Evolutionary conservation across 2,329 filamentous ascomycete species (phyloP).

Genomic region (Domatiomyces globalis): DNA sequence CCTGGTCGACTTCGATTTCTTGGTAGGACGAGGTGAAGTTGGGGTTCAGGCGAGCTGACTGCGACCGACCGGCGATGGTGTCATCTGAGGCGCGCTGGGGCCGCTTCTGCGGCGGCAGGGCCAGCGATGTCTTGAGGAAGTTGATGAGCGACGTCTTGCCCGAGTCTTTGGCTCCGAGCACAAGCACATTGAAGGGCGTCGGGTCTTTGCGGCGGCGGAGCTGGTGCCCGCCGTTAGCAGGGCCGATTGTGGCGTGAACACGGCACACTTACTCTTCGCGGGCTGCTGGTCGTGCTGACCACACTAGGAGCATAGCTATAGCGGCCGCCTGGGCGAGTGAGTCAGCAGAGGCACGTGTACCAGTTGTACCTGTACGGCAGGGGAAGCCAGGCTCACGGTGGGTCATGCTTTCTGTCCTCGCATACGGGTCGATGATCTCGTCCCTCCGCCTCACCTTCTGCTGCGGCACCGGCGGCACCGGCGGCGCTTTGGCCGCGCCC

Average conservation of each 20-base stretch:
- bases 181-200: slow-evolving; percentile 90
- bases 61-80: slow-evolving; percentile 36
- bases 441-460: slow-evolving; percentile 2
- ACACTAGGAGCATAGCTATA: slow-evolving; percentile 94
- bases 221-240: neutral
- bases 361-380: no score
- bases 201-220: slow-evolving; percentile 89
- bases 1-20: slow-evolving; percentile 85
- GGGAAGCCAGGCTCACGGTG: slow-evolving; percentile 46
- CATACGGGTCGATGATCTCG: slow-evolving; percentile 52
- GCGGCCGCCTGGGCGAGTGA: slow-evolving; percentile 40
- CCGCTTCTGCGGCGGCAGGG: slow-evolving; percentile 68
- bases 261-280: slow-evolving; percentile 45
- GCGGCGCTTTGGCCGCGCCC: slow-evolving; percentile 7
- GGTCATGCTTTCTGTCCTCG: slow-evolving; percentile 85
- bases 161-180: slow-evolving; percentile 72
- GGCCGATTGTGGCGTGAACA: neutral
- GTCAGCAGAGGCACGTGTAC: slow-evolving; percentile 3
- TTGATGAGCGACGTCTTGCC: slow-evolving; percentile 97
- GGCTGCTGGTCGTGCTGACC: slow-evolving; percentile 82
- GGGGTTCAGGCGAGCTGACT: slow-evolving; percentile 36
- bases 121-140: slow-evolving; percentile 77
- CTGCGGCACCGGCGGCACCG: slow-evolving; percentile 14
- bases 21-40: slow-evolving; percentile 80
- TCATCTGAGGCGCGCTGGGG: slow-evolving; percentile 42